A percentile compares a stretch with the other conserved stretches of the same genome.
Conservation (phyloP, 257 asterid genomes). For the Echites panduratus region DNA sequence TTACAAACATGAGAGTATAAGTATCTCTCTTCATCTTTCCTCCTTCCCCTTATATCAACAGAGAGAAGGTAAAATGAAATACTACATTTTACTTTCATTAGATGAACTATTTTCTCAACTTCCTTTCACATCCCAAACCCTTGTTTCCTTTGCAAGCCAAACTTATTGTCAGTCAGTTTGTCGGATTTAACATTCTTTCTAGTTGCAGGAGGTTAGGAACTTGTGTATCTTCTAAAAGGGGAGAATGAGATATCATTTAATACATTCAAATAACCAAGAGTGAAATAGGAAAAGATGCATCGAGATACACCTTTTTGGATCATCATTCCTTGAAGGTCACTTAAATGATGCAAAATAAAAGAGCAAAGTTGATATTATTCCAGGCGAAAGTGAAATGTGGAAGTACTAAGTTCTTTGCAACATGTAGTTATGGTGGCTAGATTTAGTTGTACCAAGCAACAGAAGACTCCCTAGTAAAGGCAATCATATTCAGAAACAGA, state of each 20-base stretch:
- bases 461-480: not conserved
- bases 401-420: conserved; percentile 42
- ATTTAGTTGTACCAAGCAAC: not conserved
- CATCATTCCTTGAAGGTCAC: conserved; percentile 68
- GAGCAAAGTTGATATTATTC: conserved; percentile 35
- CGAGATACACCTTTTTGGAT: conserved; percentile 52
- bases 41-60: not conserved
- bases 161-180: not conserved
- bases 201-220: not conserved
- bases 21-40: not conserved
- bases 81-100: not conserved
- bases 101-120: not conserved
- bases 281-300: conserved; percentile 24
- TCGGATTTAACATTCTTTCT: not conserved
- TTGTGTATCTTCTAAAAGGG: not conserved
- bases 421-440: conserved; percentile 12
- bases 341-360: conserved; percentile 60
- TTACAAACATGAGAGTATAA: not conserved
- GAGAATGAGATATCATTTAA: not conserved
- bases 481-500: conserved; percentile 6
- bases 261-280: not conserved
- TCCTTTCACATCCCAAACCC: not conserved
- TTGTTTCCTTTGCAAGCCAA: not conserved
- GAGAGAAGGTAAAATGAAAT: not conserved
- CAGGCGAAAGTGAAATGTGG: conserved; percentile 45